These are phyloP conservation scores for Psidium friedrichsthalianum DNA, from an alignment of 345 rosid species.

Conservation along the genomic window DNA sequence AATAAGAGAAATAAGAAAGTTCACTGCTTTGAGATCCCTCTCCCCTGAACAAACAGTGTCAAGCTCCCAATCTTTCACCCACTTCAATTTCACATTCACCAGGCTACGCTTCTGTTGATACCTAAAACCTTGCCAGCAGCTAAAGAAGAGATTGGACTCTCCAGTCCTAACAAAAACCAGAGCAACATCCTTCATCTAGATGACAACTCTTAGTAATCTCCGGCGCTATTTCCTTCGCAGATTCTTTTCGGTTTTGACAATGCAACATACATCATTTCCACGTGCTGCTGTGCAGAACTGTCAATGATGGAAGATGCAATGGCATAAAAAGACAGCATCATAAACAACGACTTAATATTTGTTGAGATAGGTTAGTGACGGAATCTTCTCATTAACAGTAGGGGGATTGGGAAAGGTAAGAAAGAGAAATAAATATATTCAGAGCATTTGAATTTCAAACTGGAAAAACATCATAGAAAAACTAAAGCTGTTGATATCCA, in stretches of 20 bases:
- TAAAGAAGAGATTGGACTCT: constrained; percentile 9
- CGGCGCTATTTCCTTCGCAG: background rate
- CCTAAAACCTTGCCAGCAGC: constrained; percentile 20
- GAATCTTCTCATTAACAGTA: background rate
- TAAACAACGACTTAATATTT: too few species aligned
- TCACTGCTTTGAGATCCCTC: constrained; percentile 51
- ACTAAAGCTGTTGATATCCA: background rate
- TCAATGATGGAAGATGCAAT: background rate
- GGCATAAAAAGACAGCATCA: background rate
- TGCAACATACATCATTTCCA: background rate
- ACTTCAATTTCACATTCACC: constrained; percentile 72
- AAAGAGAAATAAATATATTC: too few species aligned
- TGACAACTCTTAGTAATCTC: background rate
- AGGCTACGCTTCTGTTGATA: constrained; percentile 41
- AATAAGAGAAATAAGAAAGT: constrained; percentile 43
- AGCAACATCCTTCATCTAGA: constrained; percentile 14
- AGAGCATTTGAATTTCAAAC: background rate
- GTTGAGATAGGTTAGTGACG: background rate
- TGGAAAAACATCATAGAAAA: background rate
- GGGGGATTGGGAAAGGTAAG: background rate
- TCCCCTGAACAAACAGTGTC: constrained; percentile 51
- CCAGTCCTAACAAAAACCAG: constrained; percentile 9
- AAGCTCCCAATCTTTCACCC: constrained; percentile 69
- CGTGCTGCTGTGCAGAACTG: background rate
- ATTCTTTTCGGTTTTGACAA: background rate